A percentile compares a stretch with the other conserved stretches of the same genome.
phyloP scores from a whole-genome alignment of 768 basidiomycete genomes.

The Leccinellum rugosiceps region DNA sequence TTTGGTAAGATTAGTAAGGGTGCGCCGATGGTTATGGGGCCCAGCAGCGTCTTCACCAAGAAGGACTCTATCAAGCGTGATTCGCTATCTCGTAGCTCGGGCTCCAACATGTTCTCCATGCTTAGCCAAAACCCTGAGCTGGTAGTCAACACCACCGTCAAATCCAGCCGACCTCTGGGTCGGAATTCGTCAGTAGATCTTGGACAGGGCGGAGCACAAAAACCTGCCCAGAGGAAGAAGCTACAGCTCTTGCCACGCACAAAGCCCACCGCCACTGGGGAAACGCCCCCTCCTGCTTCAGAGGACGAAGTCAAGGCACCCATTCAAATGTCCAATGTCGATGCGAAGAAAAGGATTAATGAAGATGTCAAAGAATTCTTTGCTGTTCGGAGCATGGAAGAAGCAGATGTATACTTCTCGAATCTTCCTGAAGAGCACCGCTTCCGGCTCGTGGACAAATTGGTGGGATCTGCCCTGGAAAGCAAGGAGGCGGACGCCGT shows the following conservation, averaged over 20 bases:
- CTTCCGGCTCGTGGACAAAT: constrained; percentile 64
- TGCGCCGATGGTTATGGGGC: constrained; percentile 73
- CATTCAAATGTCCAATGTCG: no score
- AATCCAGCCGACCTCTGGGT: constrained; percentile 49
- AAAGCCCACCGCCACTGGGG: no score
- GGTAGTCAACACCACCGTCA: constrained; percentile 47
- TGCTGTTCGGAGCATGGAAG: constrained; percentile 76
- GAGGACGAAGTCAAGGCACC: no score
- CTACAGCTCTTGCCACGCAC: constrained; percentile 72
- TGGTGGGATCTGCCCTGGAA: constrained; percentile 73
- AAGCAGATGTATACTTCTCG: constrained; percentile 85
- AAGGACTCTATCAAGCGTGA: constrained; percentile 59
- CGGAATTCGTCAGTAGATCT: constrained; percentile 42
- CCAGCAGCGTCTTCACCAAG: constrained; percentile 80
- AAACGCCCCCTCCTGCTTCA: no score
- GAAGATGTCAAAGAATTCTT: constrained; percentile 86
- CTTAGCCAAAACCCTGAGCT: constrained; percentile 63
- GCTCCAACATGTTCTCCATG: constrained; percentile 85
- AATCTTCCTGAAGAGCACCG: constrained; percentile 66
- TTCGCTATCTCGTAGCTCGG: constrained; percentile 74
- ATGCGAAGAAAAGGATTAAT: no score
- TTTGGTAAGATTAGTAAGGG: constrained; percentile 85
- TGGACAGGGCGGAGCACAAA: no score
- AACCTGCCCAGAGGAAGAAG: constrained; percentile 39
- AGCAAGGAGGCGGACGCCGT: constrained; percentile 78